phyloP scores from a whole-genome alignment of 306 rosid genomes.

The Trifolium pratense region DNA sequence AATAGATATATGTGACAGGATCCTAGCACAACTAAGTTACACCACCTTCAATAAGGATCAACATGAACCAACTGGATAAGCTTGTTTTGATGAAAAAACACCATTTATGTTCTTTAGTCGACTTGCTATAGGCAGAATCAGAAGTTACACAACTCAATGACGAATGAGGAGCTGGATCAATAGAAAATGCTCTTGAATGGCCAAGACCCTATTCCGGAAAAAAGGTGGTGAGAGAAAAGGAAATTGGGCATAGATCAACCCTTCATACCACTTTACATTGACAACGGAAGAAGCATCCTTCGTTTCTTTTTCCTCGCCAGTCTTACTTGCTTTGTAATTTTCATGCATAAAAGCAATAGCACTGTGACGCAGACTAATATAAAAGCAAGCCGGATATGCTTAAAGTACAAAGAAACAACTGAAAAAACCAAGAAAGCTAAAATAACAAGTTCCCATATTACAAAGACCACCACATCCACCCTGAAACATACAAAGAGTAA shows the following conservation, averaged over 20 bases:
- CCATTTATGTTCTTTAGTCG: slow-evolving; percentile 41
- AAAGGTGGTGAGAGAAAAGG: slow-evolving; percentile 35
- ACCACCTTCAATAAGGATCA: slow-evolving; percentile 43
- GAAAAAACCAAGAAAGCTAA: slow-evolving; percentile 95
- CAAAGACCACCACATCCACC: slow-evolving; percentile 97
- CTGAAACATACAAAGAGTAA: slow-evolving; percentile 66
- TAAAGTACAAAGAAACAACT: slow-evolving; percentile 87
- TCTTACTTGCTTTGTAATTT: slow-evolving; percentile 94
- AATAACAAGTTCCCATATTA: slow-evolving; percentile 93
- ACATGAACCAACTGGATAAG: slow-evolving; percentile 45
- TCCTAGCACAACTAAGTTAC: slow-evolving; percentile 38
- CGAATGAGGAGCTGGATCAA: slow-evolving; percentile 38
- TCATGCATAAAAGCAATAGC: slow-evolving; percentile 89
- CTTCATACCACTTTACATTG: slow-evolving; percentile 70
- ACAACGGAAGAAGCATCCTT: slow-evolving; percentile 99
- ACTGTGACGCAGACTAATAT: slow-evolving; percentile 73
- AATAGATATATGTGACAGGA: slow-evolving; percentile 30
- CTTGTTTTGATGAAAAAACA: slow-evolving; percentile 36
- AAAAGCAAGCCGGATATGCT: slow-evolving; percentile 84
- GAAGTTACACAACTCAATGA: slow-evolving; percentile 43
- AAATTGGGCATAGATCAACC: slow-evolving; percentile 38
- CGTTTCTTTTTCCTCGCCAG: slow-evolving; percentile 93
- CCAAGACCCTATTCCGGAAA: slow-evolving; percentile 37
- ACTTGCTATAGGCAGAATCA: slow-evolving; percentile 45
- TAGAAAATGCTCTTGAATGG: slow-evolving; percentile 37